phyloP scores from a whole-genome alignment of 1,284 basidiomycete species.

The Gymnopus androsaceus region DNA sequence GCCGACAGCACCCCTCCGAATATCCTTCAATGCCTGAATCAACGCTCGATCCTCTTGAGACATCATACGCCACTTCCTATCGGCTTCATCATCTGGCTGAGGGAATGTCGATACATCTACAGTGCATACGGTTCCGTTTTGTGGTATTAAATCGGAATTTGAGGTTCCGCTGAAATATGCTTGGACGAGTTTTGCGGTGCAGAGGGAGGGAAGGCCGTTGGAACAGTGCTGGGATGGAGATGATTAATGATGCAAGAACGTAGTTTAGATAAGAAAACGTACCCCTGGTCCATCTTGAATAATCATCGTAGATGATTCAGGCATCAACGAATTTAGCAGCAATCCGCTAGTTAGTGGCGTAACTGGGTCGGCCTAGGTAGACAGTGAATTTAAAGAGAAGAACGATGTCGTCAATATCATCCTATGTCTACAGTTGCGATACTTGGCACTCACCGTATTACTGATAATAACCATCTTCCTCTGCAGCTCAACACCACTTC shows the following conservation, averaged over 20 bases:
- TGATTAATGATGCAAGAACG: neutral
- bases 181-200: slow-evolving; percentile 20
- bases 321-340: slow-evolving; percentile 25
- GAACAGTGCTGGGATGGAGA: slow-evolving; percentile 26
- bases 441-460: slow-evolving; percentile 26
- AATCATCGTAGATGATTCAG: slow-evolving; percentile 23
- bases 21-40: slow-evolving; percentile 24
- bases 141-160: slow-evolving; percentile 10
- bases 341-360: slow-evolving; percentile 20
- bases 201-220: slow-evolving; percentile 19
- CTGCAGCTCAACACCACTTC: slow-evolving; percentile 11
- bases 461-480: slow-evolving; percentile 26
- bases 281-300: slow-evolving; percentile 30
- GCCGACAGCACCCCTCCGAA: slow-evolving; percentile 26
- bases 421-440: neutral
- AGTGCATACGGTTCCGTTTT: slow-evolving; percentile 23
- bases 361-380: slow-evolving; percentile 12
- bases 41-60: slow-evolving; percentile 18
- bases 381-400: too few species aligned
- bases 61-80: neutral
- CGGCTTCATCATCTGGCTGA: neutral
- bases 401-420: neutral
- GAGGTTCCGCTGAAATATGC: slow-evolving; percentile 17
- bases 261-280: slow-evolving; percentile 4
- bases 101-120: slow-evolving; percentile 10